phyloP scores from a whole-genome alignment of 306 rosid species.

The Hippophae gyantsensis region DNA sequence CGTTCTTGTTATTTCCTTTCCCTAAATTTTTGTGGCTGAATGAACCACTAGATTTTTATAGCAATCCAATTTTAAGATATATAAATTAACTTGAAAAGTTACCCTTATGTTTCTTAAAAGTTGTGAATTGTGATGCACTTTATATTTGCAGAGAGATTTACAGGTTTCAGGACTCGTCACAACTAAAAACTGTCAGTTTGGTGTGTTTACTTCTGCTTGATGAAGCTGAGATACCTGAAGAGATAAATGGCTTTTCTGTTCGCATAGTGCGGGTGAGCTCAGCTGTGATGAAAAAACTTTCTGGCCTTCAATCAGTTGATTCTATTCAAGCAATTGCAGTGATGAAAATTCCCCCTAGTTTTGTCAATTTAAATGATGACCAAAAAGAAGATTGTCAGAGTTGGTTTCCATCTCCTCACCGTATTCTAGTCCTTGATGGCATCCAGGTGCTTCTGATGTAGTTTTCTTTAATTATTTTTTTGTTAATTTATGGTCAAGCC shows the following conservation, averaged over 20 bases:
- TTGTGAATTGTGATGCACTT: constrained; percentile 2
- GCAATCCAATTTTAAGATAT: not conserved
- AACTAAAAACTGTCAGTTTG: constrained; percentile 37
- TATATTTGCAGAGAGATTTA: constrained; percentile 62
- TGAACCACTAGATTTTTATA: not conserved
- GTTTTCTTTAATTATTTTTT: not conserved
- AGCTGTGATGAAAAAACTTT: constrained; percentile 61
- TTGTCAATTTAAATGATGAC: constrained; percentile 29
- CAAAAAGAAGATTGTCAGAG: constrained; percentile 26
- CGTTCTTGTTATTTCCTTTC: too few species aligned
- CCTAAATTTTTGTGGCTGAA: too few species aligned
- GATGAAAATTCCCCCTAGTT: constrained; percentile 58
- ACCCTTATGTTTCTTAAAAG: constrained; percentile 1
- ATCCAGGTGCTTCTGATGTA: constrained; percentile 52
- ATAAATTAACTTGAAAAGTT: not conserved
- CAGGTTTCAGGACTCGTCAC: constrained; percentile 49
- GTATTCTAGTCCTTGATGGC: constrained; percentile 80
- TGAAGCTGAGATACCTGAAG: constrained; percentile 49
- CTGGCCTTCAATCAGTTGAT: constrained; percentile 66
- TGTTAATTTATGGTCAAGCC: not conserved
- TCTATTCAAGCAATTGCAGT: constrained; percentile 74
- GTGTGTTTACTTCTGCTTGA: constrained; percentile 67
- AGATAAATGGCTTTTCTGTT: constrained; percentile 35
- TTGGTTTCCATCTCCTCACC: constrained; percentile 53
- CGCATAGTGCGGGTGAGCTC: constrained; percentile 55